These are phyloP conservation scores for Arabidopsis thaliana DNA, from an alignment of 345 rosid genomes.

Conservation along the genomic window DNA sequence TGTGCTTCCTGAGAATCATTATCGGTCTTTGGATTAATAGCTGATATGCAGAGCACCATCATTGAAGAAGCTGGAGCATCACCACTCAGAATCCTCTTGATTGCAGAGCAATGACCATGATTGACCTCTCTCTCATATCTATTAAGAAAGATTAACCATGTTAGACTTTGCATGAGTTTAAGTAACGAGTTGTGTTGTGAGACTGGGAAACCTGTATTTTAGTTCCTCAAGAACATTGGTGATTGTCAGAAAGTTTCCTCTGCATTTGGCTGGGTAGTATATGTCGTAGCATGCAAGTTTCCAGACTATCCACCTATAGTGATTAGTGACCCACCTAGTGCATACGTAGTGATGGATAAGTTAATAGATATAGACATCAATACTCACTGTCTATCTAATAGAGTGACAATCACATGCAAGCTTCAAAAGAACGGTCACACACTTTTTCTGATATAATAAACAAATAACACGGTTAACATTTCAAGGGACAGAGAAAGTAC, in stretches of 20 bases:
- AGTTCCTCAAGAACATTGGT: constrained; percentile 89
- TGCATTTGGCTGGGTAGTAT: constrained; percentile 56
- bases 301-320: constrained; percentile 96
- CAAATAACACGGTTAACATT: constrained; percentile 20
- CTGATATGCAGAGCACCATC: constrained; percentile 82
- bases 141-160: constrained; percentile 35
- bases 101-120: constrained; percentile 86
- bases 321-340: constrained; percentile 86
- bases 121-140: constrained; percentile 96
- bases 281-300: constrained; percentile 86
- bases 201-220: constrained; percentile 74
- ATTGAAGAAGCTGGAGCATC: constrained; percentile 75
- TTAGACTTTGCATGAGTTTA: constrained; percentile 29
- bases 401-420: constrained; percentile 20
- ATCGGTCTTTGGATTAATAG: constrained; percentile 51
- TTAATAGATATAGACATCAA: background rate
- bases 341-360: constrained; percentile 28
- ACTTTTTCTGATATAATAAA: constrained; percentile 1
- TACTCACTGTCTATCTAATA: constrained; percentile 13
- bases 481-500: constrained; percentile 52
- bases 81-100: constrained; percentile 88
- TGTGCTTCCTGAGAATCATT: constrained; percentile 41
- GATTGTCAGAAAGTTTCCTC: constrained; percentile 70
- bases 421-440: background rate
- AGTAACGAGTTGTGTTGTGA: constrained; percentile 7